phyloP scores from a whole-genome alignment of 2,329 filamentous ascomycete genomes.

The Diaporthe australafricana region DNA sequence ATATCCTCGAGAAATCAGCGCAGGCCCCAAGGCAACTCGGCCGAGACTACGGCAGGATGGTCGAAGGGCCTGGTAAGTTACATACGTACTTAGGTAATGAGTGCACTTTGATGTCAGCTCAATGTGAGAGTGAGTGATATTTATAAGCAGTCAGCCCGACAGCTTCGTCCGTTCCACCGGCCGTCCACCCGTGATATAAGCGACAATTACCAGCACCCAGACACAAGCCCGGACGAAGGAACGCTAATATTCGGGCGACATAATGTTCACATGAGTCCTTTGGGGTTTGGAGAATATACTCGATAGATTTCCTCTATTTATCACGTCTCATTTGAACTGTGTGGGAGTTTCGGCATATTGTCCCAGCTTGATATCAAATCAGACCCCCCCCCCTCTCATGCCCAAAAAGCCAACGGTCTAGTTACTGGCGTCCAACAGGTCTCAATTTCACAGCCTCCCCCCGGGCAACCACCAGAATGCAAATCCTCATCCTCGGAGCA shows the following conservation, averaged over 20 bases:
- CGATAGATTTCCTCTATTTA: neutral
- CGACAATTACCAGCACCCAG: neutral
- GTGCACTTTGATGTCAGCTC: neutral
- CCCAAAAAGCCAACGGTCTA: neutral
- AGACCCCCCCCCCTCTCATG: neutral
- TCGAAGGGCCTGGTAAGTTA: too few relatives aligned
- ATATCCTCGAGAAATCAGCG: too few relatives aligned
- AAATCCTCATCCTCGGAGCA: constrained; percentile 55
- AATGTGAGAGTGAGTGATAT: neutral
- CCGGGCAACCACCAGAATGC: constrained; percentile 42
- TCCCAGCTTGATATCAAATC: neutral
- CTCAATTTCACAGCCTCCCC: neutral
- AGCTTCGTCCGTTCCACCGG: neutral
- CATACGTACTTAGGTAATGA: too few relatives aligned
- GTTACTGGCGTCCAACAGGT: too few relatives aligned
- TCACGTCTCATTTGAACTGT: neutral
- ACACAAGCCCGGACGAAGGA: neutral
- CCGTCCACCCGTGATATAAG: neutral
- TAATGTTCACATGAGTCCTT: neutral
- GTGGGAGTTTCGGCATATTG: neutral
- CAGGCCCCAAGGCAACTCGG: too few relatives aligned
- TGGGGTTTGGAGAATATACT: neutral
- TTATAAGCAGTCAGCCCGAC: neutral
- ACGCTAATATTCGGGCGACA: neutral
- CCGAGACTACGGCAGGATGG: too few relatives aligned